Evolutionary conservation across 2,329 filamentous ascomycete species (phyloP).

Genomic region (Trichoderma guizhouense): DNA sequence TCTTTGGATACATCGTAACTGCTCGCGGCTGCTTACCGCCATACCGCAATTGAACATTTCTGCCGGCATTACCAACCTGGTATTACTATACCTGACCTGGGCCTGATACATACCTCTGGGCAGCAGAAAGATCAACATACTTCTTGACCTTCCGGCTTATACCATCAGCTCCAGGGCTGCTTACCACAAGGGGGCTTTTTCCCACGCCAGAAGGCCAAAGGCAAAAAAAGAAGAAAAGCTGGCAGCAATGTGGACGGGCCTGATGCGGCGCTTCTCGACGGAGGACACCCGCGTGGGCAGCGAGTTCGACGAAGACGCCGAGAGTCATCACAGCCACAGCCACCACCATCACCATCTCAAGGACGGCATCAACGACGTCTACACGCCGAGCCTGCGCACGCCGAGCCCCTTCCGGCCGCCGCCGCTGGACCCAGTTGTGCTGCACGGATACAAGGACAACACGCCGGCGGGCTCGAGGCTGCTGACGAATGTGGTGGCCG

Average conservation of each 20-base stretch:
- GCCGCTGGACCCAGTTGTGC: conserved; percentile 74
- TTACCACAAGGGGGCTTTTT: not conserved
- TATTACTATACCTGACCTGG: not conserved
- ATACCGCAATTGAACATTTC: not conserved
- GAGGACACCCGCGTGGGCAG: conserved; percentile 37
- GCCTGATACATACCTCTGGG: not conserved
- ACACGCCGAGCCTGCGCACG: conserved; percentile 50
- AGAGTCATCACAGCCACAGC: conserved; percentile 14
- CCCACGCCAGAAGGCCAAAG: not conserved
- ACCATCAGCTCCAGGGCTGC: not conserved
- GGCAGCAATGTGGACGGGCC: conserved; percentile 51
- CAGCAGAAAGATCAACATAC: not conserved
- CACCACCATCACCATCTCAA: conserved; percentile 24
- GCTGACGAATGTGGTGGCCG: conserved; percentile 70
- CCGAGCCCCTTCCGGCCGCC: conserved; percentile 82
- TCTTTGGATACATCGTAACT: conserved; percentile 17
- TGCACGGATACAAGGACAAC: conserved; percentile 62
- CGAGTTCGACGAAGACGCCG: conserved; percentile 28
- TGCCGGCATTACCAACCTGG: not conserved
- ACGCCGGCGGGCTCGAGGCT: conserved; percentile 62
- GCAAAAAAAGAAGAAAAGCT: not conserved
- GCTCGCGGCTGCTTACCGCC: not conserved
- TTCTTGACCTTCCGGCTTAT: not conserved
- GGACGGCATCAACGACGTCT: conserved; percentile 57
- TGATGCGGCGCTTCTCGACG: conserved; percentile 64